Evolutionary conservation across 164 flowering plant species (phyloP).

Genomic region (Nymphaea colorata): DNA sequence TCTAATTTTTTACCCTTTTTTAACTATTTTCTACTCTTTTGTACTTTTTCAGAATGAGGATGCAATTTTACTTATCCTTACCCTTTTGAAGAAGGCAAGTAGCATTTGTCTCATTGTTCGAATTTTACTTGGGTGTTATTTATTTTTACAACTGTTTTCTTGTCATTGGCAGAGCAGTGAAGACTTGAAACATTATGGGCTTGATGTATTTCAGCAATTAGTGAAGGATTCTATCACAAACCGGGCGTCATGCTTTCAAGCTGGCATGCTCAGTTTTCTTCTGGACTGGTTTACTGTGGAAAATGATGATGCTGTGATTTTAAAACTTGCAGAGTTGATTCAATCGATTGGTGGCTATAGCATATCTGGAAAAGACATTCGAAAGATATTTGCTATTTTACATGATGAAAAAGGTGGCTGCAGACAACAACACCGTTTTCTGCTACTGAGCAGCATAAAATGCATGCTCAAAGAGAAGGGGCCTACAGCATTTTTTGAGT

Average conservation of each 20-base stretch:
- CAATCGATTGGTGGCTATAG: constrained; percentile 94
- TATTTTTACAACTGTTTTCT: neutral
- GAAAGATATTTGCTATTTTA: constrained; percentile 87
- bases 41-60: constrained; percentile 77
- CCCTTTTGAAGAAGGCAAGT: constrained; percentile 86
- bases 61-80: constrained; percentile 70
- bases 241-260: constrained; percentile 81
- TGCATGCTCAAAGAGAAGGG: constrained; percentile 95
- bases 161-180: constrained; percentile 84
- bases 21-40: neutral
- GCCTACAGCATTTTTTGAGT: constrained; percentile 87
- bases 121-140: neutral
- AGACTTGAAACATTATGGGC: constrained; percentile 56
- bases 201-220: constrained; percentile 64
- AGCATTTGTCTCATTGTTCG: neutral
- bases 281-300: constrained; percentile 90
- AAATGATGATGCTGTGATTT: constrained; percentile 39
- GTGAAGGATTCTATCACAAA: constrained; percentile 80
- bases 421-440: constrained; percentile 46
- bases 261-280: constrained; percentile 93
- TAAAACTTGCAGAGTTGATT: constrained; percentile 64
- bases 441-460: constrained; percentile 57
- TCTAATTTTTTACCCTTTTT: no score
- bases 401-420: constrained; percentile 65
- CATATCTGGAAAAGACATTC: constrained; percentile 94